These are phyloP conservation scores for Papiliotrema flavescens DNA, from an alignment of 1,284 basidiomycete species.

Conservation along the genomic window DNA sequence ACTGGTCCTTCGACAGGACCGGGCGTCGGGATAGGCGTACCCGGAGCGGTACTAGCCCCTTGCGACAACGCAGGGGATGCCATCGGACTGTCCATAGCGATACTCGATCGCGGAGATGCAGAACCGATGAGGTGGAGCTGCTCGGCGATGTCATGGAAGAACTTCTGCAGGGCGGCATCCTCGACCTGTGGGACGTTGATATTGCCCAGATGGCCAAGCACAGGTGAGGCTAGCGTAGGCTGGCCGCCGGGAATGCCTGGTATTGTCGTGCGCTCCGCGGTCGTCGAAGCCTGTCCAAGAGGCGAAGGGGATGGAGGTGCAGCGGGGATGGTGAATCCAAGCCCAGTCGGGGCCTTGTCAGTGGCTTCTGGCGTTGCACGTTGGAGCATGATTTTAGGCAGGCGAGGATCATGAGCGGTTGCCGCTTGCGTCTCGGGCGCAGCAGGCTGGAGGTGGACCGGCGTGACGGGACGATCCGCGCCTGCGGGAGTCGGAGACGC, in stretches of 20 bases:
- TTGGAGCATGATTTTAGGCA: conserved; percentile 31
- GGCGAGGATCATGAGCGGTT: conserved; percentile 14
- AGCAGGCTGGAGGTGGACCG: conserved; percentile 4
- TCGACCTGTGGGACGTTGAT: conserved; percentile 46
- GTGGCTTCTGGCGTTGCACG: conserved; percentile 20
- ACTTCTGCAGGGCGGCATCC: conserved; percentile 53
- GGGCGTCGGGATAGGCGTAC: conserved; percentile 8
- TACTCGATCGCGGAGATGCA: conserved; percentile 19
- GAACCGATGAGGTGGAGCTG: conserved; percentile 51
- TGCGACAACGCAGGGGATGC: conserved; percentile 17
- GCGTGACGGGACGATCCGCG: conserved; percentile 1
- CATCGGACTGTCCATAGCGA: conserved; percentile 15
- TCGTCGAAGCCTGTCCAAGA: conserved; percentile 2
- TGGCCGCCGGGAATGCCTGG: too few species aligned
- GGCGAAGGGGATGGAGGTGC: conserved; percentile 17
- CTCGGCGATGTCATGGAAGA: conserved; percentile 56
- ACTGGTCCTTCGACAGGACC: background rate
- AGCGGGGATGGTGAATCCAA: conserved; percentile 20
- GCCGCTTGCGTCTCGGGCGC: conserved; percentile 5
- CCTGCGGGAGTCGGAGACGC: background rate
- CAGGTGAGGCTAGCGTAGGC: conserved; percentile 10
- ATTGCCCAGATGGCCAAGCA: conserved; percentile 10
- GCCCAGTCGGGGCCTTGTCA: conserved; percentile 9
- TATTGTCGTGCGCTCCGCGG: conserved; percentile 7
- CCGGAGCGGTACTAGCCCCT: conserved; percentile 12